Evolutionary conservation across 768 basidiomycete genomes (phyloP), one percentile per base, ranked within the genome.

Genomic region (Russula brevipes): DNA sequence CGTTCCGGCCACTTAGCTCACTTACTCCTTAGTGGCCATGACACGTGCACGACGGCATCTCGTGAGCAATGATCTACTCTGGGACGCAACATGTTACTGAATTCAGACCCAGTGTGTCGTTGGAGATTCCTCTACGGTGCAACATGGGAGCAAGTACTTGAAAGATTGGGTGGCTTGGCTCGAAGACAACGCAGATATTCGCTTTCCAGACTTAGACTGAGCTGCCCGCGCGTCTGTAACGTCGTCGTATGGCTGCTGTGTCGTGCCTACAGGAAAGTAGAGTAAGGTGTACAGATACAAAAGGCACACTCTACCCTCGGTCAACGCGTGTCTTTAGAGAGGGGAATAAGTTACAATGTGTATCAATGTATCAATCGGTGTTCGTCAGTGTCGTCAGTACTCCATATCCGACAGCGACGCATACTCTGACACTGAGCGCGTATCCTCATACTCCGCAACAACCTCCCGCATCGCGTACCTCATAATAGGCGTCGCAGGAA

Each of bases 151-250:
- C 30, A 70, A 78, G 45, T 98, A 90, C 74, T 75, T 99, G 42
- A 92, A 90, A 73, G 83, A 82, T 64, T 99, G 97, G 97, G 82
- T 97, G 68, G 76, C 78, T 3, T 98, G 94, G 92, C 75, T 98
- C 12, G 96, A 98, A 67, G 79, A 79, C 8, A 85, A 96, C 69
- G 94, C 93, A 24, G 95, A 98, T 71, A 87, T 98, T 17, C 83
- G 90, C 67, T 97, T 87, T 74, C 90, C 88, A 1, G 93, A 87
- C 4, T 70, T 82, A 30, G 84, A 86, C 35, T 66, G 33, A 46
- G 6, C 5, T 36, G 17, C 33, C 31, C 14, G 16, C 35, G n/a
- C 44, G 17, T 45, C 42, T 44, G 33, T 24, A 58, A 57, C 44
- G 3, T 30, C 44, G 3, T 30, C 38, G 16, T 14, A 51, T 5